Evolutionary conservation across 2,329 filamentous ascomycete genomes (phyloP).

Genomic region (Beauveria medogensis): DNA sequence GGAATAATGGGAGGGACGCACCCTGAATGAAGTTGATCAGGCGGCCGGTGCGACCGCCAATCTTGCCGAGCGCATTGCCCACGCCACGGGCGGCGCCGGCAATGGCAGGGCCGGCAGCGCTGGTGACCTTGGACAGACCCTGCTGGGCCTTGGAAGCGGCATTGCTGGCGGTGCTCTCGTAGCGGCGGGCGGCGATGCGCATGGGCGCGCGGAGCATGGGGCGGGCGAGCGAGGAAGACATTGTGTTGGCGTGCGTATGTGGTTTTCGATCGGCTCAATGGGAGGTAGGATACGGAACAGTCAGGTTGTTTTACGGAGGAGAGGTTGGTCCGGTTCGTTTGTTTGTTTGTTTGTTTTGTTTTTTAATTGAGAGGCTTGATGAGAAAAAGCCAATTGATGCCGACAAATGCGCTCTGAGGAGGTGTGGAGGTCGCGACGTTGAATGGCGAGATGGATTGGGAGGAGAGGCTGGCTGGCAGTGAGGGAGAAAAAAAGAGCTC

Average conservation of each 20-base stretch:
- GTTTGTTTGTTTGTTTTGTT: conserved; percentile 9
- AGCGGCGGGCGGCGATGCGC: conserved; percentile 44
- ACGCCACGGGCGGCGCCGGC: conserved; percentile 62
- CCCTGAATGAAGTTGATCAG: conserved; percentile 76
- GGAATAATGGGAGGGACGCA: conserved; percentile 36
- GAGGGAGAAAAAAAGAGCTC: conserved; percentile 40
- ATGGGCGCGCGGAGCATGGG: conserved; percentile 39
- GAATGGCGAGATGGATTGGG: conserved; percentile 14
- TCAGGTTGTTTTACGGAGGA: neutral
- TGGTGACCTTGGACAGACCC: conserved; percentile 73
- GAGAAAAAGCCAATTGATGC: conserved; percentile 29
- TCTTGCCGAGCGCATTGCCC: conserved; percentile 58
- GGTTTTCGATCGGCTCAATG: conserved; percentile 6
- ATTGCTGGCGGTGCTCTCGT: conserved; percentile 45
- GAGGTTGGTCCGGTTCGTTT: conserved; percentile 12
- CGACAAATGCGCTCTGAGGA: neutral
- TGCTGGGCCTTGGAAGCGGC: conserved; percentile 56
- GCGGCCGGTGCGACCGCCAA: conserved; percentile 77
- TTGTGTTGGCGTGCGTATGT: conserved; percentile 10
- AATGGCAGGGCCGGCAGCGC: conserved; percentile 71
- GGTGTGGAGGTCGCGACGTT: conserved; percentile 10
- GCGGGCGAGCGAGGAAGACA: conserved; percentile 31
- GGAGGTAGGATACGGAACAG: conserved; percentile 9
- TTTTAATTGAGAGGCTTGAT: conserved; percentile 16
- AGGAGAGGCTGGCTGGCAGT: conserved; percentile 17